Base-by-base conservation (phyloP, 768 basidiomycete species). In the Boletus vermiculosoides region DNA sequence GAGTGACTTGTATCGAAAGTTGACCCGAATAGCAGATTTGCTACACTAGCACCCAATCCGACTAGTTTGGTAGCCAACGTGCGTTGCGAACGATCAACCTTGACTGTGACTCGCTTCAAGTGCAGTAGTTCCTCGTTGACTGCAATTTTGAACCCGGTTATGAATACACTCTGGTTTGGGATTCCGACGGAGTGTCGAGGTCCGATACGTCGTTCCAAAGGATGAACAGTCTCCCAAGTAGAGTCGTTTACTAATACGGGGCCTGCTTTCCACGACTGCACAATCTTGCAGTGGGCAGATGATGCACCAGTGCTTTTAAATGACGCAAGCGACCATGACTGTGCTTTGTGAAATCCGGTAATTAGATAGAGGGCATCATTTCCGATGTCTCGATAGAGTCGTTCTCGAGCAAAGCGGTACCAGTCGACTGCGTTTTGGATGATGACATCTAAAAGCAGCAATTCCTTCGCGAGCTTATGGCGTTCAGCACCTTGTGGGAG, bases 91-190 rank as follows among this genome's bases (percentile, higher is more conserved):
- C 33, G 34, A 11, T 28, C 34, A n/a, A 15, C n/a, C 44, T 40
- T 50, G 33, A 49, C 23, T 4, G 36, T n/a, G 16, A 39, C 42
- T 12, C 37, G 36, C 13, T 41, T 70, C 37, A 33, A 15, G 28
- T 44, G 30, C 4, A 46, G 22, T 15, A 20, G n/a, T 41, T 42
- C 46, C 10, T 45, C 10, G 20, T 49, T 51, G 23, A 56, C 33
- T 2, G 47, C 28, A 22, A 57, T 56, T 22, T 55, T 66, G 37
- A 58, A 66, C 7, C 60, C 65, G 0, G 41, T 48, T 16, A 64
- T 51, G 34, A 62, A 64, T 6, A 64, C 36, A 11, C 40, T 55
- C 44, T 65, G 57, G 44, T 68, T 65, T 41, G 20, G 20, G 8
- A 37, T 28, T 6, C 11, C 30, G 8, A 4, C 15, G 1, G 42